Evolutionary conservation across 352 stramenopile genomes (phyloP).

Genomic region (Phytophthora fragariaefolia): DNA sequence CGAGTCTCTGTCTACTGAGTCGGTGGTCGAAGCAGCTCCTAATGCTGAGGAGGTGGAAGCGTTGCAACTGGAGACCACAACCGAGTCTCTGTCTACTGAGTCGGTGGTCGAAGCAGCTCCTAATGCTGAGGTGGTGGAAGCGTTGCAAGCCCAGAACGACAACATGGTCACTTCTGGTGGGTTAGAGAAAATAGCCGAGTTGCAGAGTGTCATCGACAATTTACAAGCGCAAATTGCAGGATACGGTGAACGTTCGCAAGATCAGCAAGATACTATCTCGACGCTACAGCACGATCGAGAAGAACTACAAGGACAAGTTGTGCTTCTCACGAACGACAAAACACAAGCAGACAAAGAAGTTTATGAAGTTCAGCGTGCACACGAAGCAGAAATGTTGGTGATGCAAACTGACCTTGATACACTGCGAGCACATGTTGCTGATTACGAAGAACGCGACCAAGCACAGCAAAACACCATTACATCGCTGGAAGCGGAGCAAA

Average conservation of each 20-base stretch:
- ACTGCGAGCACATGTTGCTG: constrained; percentile 19
- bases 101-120: background rate
- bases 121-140: background rate
- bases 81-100: background rate
- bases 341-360: background rate
- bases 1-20: too few species aligned
- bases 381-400: constrained; percentile 5
- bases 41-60: constrained; percentile 20
- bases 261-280: constrained; percentile 25
- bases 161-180: background rate
- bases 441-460: constrained; percentile 19
- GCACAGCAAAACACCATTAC: constrained; percentile 24
- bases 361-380: constrained; percentile 11
- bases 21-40: background rate
- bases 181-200: constrained; percentile 8
- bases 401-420: constrained; percentile 5
- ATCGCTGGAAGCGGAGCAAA: constrained; percentile 18
- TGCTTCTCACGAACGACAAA: constrained; percentile 21
- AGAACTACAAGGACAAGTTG: constrained; percentile 20
- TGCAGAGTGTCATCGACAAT: constrained; percentile 15
- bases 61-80: constrained; percentile 3
- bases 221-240: constrained; percentile 15
- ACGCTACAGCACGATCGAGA: constrained; percentile 18
- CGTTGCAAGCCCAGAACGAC: background rate
- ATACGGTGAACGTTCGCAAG: constrained; percentile 17